Evolutionary conservation across 768 basidiomycete species (phyloP).

Genomic region (Cystoderma amianthinum): DNA sequence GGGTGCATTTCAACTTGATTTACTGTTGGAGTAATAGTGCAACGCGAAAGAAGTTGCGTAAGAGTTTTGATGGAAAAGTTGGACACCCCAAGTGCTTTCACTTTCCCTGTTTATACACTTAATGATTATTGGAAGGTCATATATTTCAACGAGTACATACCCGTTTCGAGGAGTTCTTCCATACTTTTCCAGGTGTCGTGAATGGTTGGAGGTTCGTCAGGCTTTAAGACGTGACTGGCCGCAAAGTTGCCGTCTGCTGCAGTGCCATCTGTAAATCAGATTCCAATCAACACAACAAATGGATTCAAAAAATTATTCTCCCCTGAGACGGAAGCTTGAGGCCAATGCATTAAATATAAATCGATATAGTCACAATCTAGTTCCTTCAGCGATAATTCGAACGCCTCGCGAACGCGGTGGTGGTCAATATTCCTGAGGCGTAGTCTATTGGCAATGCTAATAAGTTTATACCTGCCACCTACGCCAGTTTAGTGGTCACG

Average conservation of each 20-base stretch:
- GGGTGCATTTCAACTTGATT: slow-evolving; percentile 59
- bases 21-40: slow-evolving; percentile 38
- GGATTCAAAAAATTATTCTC: background rate
- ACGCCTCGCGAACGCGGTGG: slow-evolving; percentile 25
- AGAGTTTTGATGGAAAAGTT: slow-evolving; percentile 47
- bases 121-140: slow-evolving; percentile 9
- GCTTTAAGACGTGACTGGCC: slow-evolving; percentile 6
- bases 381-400: slow-evolving; percentile 27
- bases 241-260: background rate
- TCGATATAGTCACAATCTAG: slow-evolving; percentile 36
- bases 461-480: slow-evolving; percentile 2
- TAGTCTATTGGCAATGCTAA: background rate
- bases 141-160: no score
- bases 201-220: slow-evolving; percentile 16
- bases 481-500: slow-evolving; percentile 44
- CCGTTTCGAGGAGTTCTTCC: slow-evolving; percentile 19
- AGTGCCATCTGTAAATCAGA: background rate
- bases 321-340: slow-evolving; percentile 7
- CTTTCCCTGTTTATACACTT: slow-evolving; percentile 22
- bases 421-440: slow-evolving; percentile 13
- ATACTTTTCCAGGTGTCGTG: slow-evolving; percentile 17
- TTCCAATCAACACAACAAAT: background rate
- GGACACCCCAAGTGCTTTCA: slow-evolving; percentile 46
- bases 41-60: slow-evolving; percentile 30
- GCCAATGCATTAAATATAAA: slow-evolving; percentile 24